phyloP scores from a whole-genome alignment of 2,329 filamentous ascomycete genomes.

The Pyrenophora graminea region DNA sequence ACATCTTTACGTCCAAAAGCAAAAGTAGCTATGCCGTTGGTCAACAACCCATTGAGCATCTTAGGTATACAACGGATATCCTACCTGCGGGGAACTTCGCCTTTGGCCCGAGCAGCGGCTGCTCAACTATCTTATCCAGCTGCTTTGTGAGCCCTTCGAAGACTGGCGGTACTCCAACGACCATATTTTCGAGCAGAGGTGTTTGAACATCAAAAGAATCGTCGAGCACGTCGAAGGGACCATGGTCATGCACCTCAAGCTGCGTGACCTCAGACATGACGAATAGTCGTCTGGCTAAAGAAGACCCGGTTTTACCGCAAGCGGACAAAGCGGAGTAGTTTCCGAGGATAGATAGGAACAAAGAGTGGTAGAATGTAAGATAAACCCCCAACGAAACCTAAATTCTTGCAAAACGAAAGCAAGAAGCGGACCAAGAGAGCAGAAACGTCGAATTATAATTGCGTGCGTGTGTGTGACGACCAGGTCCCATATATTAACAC shows the following conservation, averaged over 20 bases:
- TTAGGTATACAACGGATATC: neutral
- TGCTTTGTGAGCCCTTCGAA: slow-evolving; percentile 43
- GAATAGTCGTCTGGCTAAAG: slow-evolving; percentile 15
- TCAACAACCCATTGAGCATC: slow-evolving; percentile 19
- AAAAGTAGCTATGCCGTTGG: slow-evolving; percentile 36
- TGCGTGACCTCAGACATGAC: slow-evolving; percentile 25
- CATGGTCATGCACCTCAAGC: slow-evolving; percentile 13
- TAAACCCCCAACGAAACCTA: slow-evolving; percentile 1
- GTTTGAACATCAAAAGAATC: slow-evolving; percentile 35
- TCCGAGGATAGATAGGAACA: slow-evolving; percentile 11
- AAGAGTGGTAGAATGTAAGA: neutral
- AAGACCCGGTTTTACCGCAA: slow-evolving; percentile 10
- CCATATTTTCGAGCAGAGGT: slow-evolving; percentile 44
- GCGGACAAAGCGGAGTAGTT: slow-evolving; percentile 15
- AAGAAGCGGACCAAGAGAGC: neutral
- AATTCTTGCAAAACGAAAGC: neutral
- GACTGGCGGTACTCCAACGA: slow-evolving; percentile 43
- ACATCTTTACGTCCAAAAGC: slow-evolving; percentile 42
- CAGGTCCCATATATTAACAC: too few species aligned
- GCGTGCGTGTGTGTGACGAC: too few species aligned
- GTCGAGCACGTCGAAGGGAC: slow-evolving; percentile 28
- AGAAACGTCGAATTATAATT: neutral
- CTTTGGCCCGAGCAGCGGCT: slow-evolving; percentile 39
- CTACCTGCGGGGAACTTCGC: slow-evolving; percentile 37
- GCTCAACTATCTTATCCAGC: slow-evolving; percentile 41